phyloP scores from a whole-genome alignment of 1,139 yeast genomes.

The Candida buenavistaensis region DNA sequence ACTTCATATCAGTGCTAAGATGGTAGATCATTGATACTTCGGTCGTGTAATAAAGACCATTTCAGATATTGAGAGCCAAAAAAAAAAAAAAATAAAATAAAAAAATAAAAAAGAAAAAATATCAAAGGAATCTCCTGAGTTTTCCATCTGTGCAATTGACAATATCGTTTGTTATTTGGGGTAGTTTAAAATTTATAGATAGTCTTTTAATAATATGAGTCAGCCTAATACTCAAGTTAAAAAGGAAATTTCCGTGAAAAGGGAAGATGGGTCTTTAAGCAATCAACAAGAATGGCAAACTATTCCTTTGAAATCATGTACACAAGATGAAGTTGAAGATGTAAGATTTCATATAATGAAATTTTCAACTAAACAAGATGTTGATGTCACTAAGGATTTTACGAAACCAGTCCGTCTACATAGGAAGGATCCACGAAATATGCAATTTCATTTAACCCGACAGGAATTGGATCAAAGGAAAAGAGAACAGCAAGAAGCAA shows the following conservation, averaged over 20 bases:
- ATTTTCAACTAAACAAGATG: slow-evolving; percentile 70
- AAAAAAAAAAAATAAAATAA: not conserved
- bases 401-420: slow-evolving; percentile 83
- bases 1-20: too few relatives aligned
- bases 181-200: not conserved
- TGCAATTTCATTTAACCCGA: slow-evolving; percentile 78
- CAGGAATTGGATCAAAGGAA: slow-evolving; percentile 60
- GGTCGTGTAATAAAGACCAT: too few relatives aligned
- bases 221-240: slow-evolving; percentile 27
- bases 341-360: slow-evolving; percentile 79
- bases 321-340: slow-evolving; percentile 69
- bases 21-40: too few relatives aligned
- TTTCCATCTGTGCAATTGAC: too few relatives aligned
- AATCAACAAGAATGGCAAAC: slow-evolving; percentile 50
- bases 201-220: slow-evolving; percentile 18
- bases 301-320: slow-evolving; percentile 72
- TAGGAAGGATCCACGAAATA: slow-evolving; percentile 87
- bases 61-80: too few relatives aligned
- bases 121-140: not conserved
- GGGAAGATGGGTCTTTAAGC: slow-evolving; percentile 16
- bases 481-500: slow-evolving; percentile 31
- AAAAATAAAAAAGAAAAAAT: not conserved
- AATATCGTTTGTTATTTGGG: not conserved
- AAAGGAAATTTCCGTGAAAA: slow-evolving; percentile 27
- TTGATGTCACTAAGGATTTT: slow-evolving; percentile 72